phyloP scores from a whole-genome alignment of 441 rosid species.

The Melastoma candidum region DNA sequence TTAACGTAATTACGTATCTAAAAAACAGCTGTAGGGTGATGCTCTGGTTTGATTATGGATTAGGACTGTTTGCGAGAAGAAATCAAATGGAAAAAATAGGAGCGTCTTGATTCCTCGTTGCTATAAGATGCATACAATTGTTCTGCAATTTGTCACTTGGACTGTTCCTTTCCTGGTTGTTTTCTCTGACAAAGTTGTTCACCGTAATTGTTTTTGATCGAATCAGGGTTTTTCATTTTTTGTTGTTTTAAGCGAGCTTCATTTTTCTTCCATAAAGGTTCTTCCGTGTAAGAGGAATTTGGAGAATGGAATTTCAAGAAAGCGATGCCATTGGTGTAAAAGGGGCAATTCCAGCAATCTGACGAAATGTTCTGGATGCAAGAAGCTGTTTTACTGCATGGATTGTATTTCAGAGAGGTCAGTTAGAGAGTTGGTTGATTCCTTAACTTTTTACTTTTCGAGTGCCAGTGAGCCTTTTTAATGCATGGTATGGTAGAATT shows the following conservation, averaged over 20 bases:
- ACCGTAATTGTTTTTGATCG: not conserved
- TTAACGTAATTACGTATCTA: no score
- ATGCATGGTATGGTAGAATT: not conserved
- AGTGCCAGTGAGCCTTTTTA: conserved; percentile 14
- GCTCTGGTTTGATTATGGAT: no score
- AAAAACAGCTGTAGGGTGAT: no score
- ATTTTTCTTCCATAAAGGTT: conserved; percentile 24
- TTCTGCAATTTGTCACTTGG: no score
- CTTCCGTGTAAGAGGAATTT: conserved; percentile 51
- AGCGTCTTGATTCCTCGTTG: no score
- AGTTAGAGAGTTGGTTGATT: conserved; percentile 11
- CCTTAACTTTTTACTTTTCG: conserved; percentile 4
- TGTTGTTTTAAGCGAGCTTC: conserved; percentile 5
- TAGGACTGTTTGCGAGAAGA: no score
- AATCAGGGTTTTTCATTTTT: conserved; percentile 2
- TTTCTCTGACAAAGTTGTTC: not conserved
- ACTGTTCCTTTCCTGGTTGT: not conserved
- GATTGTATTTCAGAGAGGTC: conserved; percentile 72
- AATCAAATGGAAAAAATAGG: no score
- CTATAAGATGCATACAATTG: no score
- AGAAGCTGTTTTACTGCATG: conserved; percentile 56
- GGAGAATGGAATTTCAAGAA: conserved; percentile 49
- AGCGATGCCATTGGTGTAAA: conserved; percentile 87
- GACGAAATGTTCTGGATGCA: conserved; percentile 66
- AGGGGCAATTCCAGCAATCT: conserved; percentile 39